phyloP scores from a whole-genome alignment of 2,329 filamentous ascomycete species.

The Chrysoporthe austroafricana region DNA sequence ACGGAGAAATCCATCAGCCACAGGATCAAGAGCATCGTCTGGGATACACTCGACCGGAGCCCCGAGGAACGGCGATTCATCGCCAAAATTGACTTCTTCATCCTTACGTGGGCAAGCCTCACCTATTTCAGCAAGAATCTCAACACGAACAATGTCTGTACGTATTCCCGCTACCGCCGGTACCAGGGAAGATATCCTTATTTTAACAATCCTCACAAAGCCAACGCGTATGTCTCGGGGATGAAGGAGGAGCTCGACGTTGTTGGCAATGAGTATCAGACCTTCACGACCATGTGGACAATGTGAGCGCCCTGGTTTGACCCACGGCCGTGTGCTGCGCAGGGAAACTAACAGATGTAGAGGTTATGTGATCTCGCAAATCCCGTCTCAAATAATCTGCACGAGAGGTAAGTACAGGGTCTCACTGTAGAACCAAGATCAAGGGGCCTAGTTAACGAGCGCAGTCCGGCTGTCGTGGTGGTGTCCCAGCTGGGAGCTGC shows the following conservation, averaged over 20 bases:
- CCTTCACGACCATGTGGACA: slow-evolving; percentile 30
- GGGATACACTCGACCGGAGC: slow-evolving; percentile 27
- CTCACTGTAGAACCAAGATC: not conserved
- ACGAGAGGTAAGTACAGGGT: slow-evolving; percentile 23
- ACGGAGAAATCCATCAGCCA: slow-evolving; percentile 26
- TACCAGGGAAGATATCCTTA: not conserved
- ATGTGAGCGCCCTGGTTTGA: slow-evolving; percentile 10
- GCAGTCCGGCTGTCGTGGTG: slow-evolving; percentile 29
- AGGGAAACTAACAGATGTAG: slow-evolving; percentile 7
- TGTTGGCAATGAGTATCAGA: slow-evolving; percentile 30
- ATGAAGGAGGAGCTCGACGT: slow-evolving; percentile 32
- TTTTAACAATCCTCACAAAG: not conserved
- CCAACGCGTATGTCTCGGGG: slow-evolving; percentile 30
- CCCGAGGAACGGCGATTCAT: slow-evolving; percentile 30
- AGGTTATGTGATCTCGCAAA: slow-evolving; percentile 29
- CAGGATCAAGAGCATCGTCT: slow-evolving; percentile 32
- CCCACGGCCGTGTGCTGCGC: not conserved
- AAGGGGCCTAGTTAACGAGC: not conserved
- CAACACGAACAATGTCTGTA: slow-evolving; percentile 31
- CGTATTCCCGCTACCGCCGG: not conserved
- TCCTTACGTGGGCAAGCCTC: slow-evolving; percentile 34
- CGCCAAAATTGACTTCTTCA: slow-evolving; percentile 29
- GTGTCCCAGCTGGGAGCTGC: slow-evolving; percentile 30
- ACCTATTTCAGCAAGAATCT: slow-evolving; percentile 35
- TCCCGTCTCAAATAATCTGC: slow-evolving; percentile 29